These are phyloP conservation scores for Metschnikowia borealis DNA, from an alignment of 805 yeast genomes.

Conservation along the genomic window DNA sequence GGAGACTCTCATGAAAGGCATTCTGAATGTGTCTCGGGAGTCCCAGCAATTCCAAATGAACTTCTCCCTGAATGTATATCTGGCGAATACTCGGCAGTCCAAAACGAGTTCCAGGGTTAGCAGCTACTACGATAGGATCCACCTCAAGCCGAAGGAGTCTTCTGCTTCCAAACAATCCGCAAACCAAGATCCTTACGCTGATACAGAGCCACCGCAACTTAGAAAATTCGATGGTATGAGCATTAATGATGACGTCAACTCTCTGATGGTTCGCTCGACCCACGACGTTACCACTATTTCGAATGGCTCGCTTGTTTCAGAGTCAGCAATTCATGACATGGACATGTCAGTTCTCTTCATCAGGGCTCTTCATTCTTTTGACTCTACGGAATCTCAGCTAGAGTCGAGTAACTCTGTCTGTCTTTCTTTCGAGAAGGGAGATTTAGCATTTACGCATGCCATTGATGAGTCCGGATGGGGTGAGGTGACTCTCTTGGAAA, in stretches of 20 bases:
- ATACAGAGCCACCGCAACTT: neutral
- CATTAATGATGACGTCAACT: neutral
- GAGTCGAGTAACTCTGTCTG: conserved; percentile 69
- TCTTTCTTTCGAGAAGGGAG: conserved; percentile 64
- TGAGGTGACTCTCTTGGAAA: conserved; percentile 67
- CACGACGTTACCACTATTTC: neutral
- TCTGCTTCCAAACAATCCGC: neutral
- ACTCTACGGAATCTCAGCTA: conserved; percentile 54
- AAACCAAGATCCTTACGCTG: neutral
- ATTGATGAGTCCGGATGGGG: conserved; percentile 87
- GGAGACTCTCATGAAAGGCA: conserved; percentile 30
- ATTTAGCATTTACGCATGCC: conserved; percentile 72
- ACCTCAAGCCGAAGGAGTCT: conserved; percentile 14
- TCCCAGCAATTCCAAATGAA: conserved; percentile 36
- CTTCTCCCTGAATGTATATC: conserved; percentile 37
- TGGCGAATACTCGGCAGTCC: conserved; percentile 17
- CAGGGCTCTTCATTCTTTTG: conserved; percentile 56
- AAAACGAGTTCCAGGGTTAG: conserved; percentile 22
- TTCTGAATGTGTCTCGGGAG: conserved; percentile 31
- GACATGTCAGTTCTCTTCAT: conserved; percentile 53
- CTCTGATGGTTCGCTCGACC: neutral
- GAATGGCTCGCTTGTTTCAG: neutral
- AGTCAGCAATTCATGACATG: conserved; percentile 24
- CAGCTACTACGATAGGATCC: conserved; percentile 31
- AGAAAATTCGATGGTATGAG: neutral